Base-by-base conservation (phyloP, 1,139 yeast species). In the Arxiozyma slooffiae region DNA sequence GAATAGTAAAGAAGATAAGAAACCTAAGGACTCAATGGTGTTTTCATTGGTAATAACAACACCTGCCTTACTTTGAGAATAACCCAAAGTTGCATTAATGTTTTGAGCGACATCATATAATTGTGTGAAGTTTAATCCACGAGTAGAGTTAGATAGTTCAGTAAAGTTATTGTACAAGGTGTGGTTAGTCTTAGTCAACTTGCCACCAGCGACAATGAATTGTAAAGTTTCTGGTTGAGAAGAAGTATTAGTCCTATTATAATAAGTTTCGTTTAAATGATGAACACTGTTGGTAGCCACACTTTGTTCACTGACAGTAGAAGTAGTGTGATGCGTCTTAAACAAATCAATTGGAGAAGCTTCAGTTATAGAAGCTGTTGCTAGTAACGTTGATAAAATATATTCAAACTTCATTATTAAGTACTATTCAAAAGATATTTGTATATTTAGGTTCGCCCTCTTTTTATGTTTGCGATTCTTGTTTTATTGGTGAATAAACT, bases 151-250 rank as follows among this genome's bases (percentile, higher is more conserved):
- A 53, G 50, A 60, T 38, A 61, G 48, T 18, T 50, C 47, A n/a
- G 58, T 57, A 47, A 52, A 52, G 44, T 55, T 55, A 14, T 36
- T 41, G 21, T 18, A 26, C 4, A 40, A 17, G 21, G 41, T 49
- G 50, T 53, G 45, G 41, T 51, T 50, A 44, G 60, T 52, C 26
- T 49, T 47, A 40, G 60, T 52, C 38, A 58, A 54, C 16, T 51
- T 46, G 43, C 66, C 66, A 47, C 64, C 65, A n/a, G 65, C 57
- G 47, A 60, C 53, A 50, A 59, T 52, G 30, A 58, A 55, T 50
- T 60, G 59, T 48, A 61, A 48, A 47, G 53, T 46, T 41, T 49
- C 50, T 26, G 48, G 37, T 26, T 50, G 47, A 36, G 56, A 41
- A 37, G 55, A 53, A 22, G 42, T n/a, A 46, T 53, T 53, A 6